Base-by-base conservation (phyloP, 305 asterid species). In the Fraxinus sp. region DNA sequence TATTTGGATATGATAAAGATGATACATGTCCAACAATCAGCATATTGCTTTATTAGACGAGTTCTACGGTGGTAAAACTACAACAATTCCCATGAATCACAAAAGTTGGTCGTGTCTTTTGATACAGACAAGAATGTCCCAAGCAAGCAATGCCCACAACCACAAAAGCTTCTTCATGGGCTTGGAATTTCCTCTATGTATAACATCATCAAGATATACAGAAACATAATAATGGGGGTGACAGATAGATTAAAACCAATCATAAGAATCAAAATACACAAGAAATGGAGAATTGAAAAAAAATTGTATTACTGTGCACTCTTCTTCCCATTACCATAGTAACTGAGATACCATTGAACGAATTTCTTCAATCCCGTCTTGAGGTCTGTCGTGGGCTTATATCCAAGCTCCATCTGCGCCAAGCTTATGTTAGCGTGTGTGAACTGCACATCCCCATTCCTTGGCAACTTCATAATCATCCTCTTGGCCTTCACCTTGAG, bases 131-230 rank as follows among this genome's bases (percentile, higher is more conserved):
- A 66, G 73, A 66, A 66, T 26, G 73, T 66, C 75, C 75, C 84
- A 72, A 39, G 76, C 84, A 81, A 84, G 73, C 77, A 84, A 81
- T 16, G 28, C 28, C 75, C 83, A 86, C 84, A 80, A 79, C 46
- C 81, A 76, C 57, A 86, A 75, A 86, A 84, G 57, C 84, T 77
- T 84, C 84, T 78, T 44, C 79, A 78, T 84, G 88, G 86, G 82
- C 82, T 77, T 0, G 4, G 62, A 83, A 86, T 59, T 74, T 78
- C 76, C 84, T 79, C 80, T 84, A 37, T 80, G 72, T 57, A 57
- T 72, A 83, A 82, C 77, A 88, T 80, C 84, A 84, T 78, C 33
- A 80, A 20, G 41, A 80, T 70, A 66, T 66, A 26, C 30, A 32
- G 35, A 66, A 66, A 80, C 66, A 36, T 55, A 62, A 49, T 74